Evolutionary conservation across 2,329 filamentous ascomycete genomes (phyloP).

Genomic region (Catunica adiposa): DNA sequence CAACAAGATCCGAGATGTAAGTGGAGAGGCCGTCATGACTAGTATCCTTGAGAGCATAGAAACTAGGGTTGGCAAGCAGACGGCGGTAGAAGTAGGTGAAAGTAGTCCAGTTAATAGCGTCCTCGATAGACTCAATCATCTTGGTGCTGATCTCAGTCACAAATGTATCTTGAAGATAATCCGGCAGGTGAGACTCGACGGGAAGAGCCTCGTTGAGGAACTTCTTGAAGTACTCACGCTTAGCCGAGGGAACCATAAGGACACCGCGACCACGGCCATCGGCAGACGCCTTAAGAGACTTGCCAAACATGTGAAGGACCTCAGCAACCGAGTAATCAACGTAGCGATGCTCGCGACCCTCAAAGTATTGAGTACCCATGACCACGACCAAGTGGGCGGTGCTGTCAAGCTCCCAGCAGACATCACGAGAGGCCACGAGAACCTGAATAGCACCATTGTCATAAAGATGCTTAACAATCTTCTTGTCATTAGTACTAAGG

Average conservation of each 20-base stretch:
- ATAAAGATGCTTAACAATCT: slow-evolving; percentile 85
- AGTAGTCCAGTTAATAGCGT: slow-evolving; percentile 95
- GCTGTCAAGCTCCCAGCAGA: slow-evolving; percentile 86
- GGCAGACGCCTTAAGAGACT: slow-evolving; percentile 60
- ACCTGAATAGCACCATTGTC: slow-evolving; percentile 80
- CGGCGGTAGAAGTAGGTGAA: slow-evolving; percentile 98
- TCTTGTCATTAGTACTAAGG: slow-evolving; percentile 72
- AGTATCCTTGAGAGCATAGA: slow-evolving; percentile 77
- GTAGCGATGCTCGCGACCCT: slow-evolving; percentile 91
- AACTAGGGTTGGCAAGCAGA: slow-evolving; percentile 86
- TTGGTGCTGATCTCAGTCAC: slow-evolving; percentile 94
- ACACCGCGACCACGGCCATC: slow-evolving; percentile 77
- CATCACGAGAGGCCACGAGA: slow-evolving; percentile 59
- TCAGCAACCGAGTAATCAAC: slow-evolving; percentile 91
- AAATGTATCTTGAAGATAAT: slow-evolving; percentile 87
- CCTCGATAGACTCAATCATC: slow-evolving; percentile 87
- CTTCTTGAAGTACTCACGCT: slow-evolving; percentile 97
- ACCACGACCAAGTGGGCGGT: slow-evolving; percentile 83
- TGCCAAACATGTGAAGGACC: slow-evolving; percentile 94
- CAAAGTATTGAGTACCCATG: slow-evolving; percentile 96
- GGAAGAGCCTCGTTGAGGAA: slow-evolving; percentile 92
- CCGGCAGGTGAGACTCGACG: slow-evolving; percentile 84
- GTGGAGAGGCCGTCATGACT: slow-evolving; percentile 87
- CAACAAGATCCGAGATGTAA: slow-evolving; percentile 86
- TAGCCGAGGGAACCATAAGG: slow-evolving; percentile 89